phyloP scores from a whole-genome alignment of 495 filamentous ascomycete genomes.

The Aspergillus olivimuriae region DNA sequence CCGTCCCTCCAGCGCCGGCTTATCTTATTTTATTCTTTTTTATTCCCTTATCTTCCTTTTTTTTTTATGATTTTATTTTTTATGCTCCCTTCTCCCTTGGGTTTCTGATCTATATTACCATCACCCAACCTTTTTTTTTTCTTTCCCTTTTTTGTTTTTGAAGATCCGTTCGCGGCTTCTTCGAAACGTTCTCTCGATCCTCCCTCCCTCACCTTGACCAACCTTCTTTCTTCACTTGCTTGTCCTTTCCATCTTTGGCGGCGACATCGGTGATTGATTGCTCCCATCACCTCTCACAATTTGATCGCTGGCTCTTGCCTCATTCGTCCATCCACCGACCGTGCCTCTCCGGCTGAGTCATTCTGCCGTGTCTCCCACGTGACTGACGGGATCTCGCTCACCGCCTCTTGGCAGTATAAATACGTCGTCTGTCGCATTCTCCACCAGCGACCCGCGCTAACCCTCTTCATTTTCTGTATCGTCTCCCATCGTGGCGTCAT shows the following conservation, averaged over 20 bases:
- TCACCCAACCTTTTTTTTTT: too few relatives aligned
- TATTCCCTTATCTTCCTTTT: slow-evolving; percentile 10
- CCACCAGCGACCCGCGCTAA: slow-evolving; percentile 32
- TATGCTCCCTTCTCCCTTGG: slow-evolving; percentile 7
- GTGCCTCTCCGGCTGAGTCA: slow-evolving; percentile 19
- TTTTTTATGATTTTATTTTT: slow-evolving; percentile 4
- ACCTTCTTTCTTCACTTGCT: slow-evolving; percentile 9
- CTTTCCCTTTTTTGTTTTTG: slow-evolving; percentile 14
- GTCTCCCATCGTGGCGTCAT: slow-evolving; percentile 15
- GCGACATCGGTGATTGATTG: too few relatives aligned
- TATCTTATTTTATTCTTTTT: slow-evolving; percentile 9
- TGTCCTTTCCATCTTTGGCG: slow-evolving; percentile 13
- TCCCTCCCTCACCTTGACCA: slow-evolving; percentile 9
- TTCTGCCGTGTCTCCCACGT: slow-evolving; percentile 31
- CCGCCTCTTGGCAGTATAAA: slow-evolving; percentile 46
- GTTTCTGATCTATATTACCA: slow-evolving; percentile 1
- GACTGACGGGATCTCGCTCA: slow-evolving; percentile 19
- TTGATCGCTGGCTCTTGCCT: slow-evolving; percentile 9
- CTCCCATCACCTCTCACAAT: too few relatives aligned
- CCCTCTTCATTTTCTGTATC: slow-evolving; percentile 16
- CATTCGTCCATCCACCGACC: slow-evolving; percentile 8
- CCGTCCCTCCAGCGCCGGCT: slow-evolving; percentile 15
- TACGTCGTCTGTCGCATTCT: slow-evolving; percentile 41
- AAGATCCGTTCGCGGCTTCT: slow-evolving; percentile 14
- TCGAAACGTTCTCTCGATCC: neutral